Percentiles rank a stretch among this genome's conserved stretches.
Evolutionary conservation across 495 filamentous ascomycete species (phyloP).

Genomic region (Lichina pygmaea): DNA sequence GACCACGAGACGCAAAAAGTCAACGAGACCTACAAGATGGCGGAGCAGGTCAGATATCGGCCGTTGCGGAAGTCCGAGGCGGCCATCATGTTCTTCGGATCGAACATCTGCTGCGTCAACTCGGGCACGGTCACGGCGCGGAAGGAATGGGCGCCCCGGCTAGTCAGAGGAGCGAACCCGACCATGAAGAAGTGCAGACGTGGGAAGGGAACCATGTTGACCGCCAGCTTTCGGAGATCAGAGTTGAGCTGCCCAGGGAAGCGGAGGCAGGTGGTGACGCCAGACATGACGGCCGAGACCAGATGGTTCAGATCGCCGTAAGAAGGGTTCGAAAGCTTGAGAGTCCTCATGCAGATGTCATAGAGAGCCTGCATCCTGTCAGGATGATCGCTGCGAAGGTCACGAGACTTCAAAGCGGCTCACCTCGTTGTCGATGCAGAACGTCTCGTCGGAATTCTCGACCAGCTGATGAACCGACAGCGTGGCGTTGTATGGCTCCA

Average conservation of each 20-base stretch:
- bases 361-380: constrained; percentile 51
- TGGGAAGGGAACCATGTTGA: constrained; percentile 99
- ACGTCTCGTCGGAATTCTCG: constrained; percentile 99
- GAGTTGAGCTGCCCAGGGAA: constrained; percentile 99
- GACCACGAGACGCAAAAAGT: background rate
- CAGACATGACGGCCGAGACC: constrained; percentile 98
- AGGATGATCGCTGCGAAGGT: background rate
- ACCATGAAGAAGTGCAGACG: constrained; percentile 99
- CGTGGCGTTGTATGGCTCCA: constrained; percentile 99
- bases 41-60: constrained; percentile 97
- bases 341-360: constrained; percentile 99
- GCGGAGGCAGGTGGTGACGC: constrained; percentile 92
- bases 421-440: constrained; percentile 99
- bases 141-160: constrained; percentile 84
- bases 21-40: constrained; percentile 45
- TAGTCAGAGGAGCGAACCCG: constrained; percentile 95
- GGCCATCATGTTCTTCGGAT: constrained; percentile 99
- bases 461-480: constrained; percentile 98
- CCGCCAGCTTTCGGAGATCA: constrained; percentile 95
- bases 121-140: constrained; percentile 92
- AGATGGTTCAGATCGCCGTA: constrained; percentile 99
- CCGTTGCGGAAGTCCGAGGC: constrained; percentile 98
- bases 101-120: constrained; percentile 99
- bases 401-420: constrained; percentile 3
- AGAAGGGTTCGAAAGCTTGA: constrained; percentile 93